Evolutionary conservation across 2,329 filamentous ascomycete species (phyloP).

Genomic region (Colletotrichum orbiculare): DNA sequence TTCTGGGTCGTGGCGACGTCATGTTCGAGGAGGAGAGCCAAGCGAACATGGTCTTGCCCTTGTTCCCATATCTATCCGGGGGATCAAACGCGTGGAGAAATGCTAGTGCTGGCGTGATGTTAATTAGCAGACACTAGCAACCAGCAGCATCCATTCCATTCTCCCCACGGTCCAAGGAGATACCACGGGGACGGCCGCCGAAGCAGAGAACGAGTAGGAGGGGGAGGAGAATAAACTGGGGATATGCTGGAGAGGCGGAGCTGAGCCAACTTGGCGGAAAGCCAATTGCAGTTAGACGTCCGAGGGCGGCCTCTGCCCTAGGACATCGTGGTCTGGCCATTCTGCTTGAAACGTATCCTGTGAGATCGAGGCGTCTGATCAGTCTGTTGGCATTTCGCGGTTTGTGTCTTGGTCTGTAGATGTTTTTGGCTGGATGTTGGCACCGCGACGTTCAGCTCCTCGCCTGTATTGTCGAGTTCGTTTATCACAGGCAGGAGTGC

Average conservation of each 20-base stretch:
- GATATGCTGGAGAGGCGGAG: constrained; percentile 1
- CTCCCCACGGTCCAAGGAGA: not conserved
- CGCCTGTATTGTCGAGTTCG: too few species aligned
- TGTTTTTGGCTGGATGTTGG: too few species aligned
- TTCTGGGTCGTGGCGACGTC: constrained; percentile 26
- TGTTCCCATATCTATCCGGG: not conserved
- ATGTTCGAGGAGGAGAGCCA: constrained; percentile 18
- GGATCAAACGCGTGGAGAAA: not conserved
- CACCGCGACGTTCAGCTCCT: too few species aligned
- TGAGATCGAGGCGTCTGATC: too few species aligned
- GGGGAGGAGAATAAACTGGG: constrained; percentile 2
- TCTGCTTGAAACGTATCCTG: not conserved
- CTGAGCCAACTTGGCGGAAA: not conserved
- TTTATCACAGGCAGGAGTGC: too few species aligned
- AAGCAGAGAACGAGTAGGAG: constrained; percentile 5
- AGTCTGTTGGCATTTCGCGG: not conserved
- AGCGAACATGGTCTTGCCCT: constrained; percentile 14
- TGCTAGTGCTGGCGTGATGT: not conserved
- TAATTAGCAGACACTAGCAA: not conserved
- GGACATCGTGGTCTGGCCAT: not conserved
- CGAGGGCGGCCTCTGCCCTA: not conserved
- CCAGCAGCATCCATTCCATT: not conserved
- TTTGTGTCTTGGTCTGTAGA: too few species aligned
- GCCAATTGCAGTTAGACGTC: too few species aligned
- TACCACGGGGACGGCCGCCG: constrained; percentile 7